phyloP scores from a whole-genome alignment of 2,329 filamentous ascomycete genomes.

The Aspergillus puulaauensis region DNA sequence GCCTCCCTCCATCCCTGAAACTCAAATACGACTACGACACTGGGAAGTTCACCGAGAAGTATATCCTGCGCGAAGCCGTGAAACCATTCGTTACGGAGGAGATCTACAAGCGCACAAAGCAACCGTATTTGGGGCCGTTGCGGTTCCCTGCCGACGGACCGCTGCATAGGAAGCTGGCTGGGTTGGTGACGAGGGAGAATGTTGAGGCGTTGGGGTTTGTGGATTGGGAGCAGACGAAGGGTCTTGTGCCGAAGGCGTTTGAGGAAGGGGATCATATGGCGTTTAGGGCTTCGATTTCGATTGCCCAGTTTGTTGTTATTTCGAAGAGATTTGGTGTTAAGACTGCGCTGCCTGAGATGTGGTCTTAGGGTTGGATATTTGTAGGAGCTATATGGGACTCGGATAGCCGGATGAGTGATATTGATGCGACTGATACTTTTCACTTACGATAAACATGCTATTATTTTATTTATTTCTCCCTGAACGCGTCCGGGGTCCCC shows the following conservation, averaged over 20 bases:
- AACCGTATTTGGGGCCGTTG: slow-evolving; percentile 49
- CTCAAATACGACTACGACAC: slow-evolving; percentile 13
- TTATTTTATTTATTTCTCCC: too few species aligned
- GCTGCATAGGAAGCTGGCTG: slow-evolving; percentile 33
- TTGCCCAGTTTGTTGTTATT: slow-evolving; percentile 47
- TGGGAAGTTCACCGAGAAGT: slow-evolving; percentile 46
- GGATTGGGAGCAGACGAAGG: slow-evolving; percentile 30
- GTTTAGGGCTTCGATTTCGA: slow-evolving; percentile 34
- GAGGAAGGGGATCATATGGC: background rate
- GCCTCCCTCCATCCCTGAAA: slow-evolving; percentile 31
- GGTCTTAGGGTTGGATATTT: too few species aligned
- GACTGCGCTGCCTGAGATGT: slow-evolving; percentile 8
- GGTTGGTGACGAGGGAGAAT: slow-evolving; percentile 36
- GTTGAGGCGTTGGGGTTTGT: slow-evolving; percentile 44
- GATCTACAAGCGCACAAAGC: slow-evolving; percentile 51
- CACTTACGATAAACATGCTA: too few species aligned
- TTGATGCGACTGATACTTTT: too few species aligned
- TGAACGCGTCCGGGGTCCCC: background rate
- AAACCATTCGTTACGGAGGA: slow-evolving; percentile 54
- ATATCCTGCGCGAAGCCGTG: slow-evolving; percentile 52
- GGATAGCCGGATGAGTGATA: too few species aligned
- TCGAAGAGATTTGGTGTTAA: slow-evolving; percentile 43
- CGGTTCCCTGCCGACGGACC: slow-evolving; percentile 45
- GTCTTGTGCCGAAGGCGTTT: slow-evolving; percentile 30
- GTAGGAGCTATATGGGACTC: too few species aligned